Conservation (phyloP, 257 asterid species). For the Galeopsis tetrahit region DNA sequence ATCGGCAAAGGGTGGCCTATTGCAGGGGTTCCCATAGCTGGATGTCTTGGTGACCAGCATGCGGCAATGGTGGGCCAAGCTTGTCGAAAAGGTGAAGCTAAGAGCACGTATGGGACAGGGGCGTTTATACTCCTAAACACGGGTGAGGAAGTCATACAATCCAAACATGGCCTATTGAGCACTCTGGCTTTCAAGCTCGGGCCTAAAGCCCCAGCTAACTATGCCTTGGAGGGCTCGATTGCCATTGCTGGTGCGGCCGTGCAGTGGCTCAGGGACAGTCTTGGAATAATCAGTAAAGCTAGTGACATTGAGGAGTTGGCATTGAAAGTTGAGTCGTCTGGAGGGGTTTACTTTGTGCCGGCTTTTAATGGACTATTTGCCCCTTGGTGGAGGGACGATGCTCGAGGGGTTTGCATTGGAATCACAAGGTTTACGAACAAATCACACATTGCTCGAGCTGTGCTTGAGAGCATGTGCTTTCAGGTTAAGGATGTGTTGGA, state of each 20-base stretch:
- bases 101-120: constrained; percentile 94
- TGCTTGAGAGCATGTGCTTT: constrained; percentile 98
- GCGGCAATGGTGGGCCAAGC: constrained; percentile 97
- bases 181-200: constrained; percentile 91
- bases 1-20: constrained; percentile 81
- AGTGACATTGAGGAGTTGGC: constrained; percentile 92
- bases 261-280: constrained; percentile 96
- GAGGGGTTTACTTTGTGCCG: constrained; percentile 95
- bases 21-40: constrained; percentile 78
- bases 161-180: constrained; percentile 81
- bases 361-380: constrained; percentile 97
- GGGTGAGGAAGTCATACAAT: constrained; percentile 64
- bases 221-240: constrained; percentile 96
- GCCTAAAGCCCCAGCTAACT: constrained; percentile 78
- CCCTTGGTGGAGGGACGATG: constrained; percentile 99
- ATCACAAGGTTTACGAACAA: constrained; percentile 94
- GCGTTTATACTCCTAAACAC: constrained; percentile 91
- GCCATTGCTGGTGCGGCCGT: constrained; percentile 99
- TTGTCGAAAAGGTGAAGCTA: constrained; percentile 86
- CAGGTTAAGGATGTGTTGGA: constrained; percentile 86
- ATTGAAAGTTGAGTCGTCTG: constrained; percentile 63
- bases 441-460: constrained; percentile 93
- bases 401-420: constrained; percentile 90
- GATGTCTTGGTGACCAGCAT: constrained; percentile 98
- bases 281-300: constrained; percentile 79